Percentiles rank a stretch among this genome's conserved stretches.
These are phyloP conservation scores for Kingdonia uniflora DNA, from an alignment of 164 flowering plant species.

Conservation along the genomic window DNA sequence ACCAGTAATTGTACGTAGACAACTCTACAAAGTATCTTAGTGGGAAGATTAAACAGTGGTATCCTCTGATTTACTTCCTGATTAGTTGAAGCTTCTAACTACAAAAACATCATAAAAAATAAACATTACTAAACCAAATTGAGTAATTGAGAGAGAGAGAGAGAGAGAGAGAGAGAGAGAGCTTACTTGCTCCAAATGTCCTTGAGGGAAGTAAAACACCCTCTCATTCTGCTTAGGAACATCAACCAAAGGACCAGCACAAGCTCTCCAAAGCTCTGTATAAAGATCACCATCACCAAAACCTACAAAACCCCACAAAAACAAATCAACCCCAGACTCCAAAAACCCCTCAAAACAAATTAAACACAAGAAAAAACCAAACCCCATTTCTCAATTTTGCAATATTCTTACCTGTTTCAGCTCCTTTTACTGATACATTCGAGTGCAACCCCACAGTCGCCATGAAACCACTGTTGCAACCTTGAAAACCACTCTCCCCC, in stretches of 20 bases:
- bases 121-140: slow-evolving; percentile 1
- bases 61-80: slow-evolving; percentile 57
- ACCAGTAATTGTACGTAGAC: slow-evolving; percentile 28
- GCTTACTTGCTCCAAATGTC: slow-evolving; percentile 85
- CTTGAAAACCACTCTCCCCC: too few relatives aligned
- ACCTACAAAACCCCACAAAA: neutral
- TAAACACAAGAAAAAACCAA: too few relatives aligned
- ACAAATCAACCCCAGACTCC: too few relatives aligned
- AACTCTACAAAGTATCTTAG: slow-evolving; percentile 74
- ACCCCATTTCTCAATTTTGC: too few relatives aligned
- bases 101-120: slow-evolving; percentile 1
- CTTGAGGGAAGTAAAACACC: slow-evolving; percentile 85
- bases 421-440: too few relatives aligned
- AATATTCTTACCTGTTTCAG: too few relatives aligned
- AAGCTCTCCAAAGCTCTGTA: slow-evolving; percentile 73
- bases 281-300: slow-evolving; percentile 36
- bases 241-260: slow-evolving; percentile 91
- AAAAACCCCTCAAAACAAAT: too few relatives aligned
- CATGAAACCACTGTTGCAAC: too few relatives aligned
- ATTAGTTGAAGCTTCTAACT: slow-evolving; percentile 82
- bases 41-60: slow-evolving; percentile 48
- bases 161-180: neutral
- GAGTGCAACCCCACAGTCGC: too few relatives aligned
- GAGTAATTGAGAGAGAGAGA: neutral
- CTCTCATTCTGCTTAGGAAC: slow-evolving; percentile 50